Base-by-base conservation (phyloP, 2,329 filamentous ascomycete genomes). In the Trichoderma semiorbis region DNA sequence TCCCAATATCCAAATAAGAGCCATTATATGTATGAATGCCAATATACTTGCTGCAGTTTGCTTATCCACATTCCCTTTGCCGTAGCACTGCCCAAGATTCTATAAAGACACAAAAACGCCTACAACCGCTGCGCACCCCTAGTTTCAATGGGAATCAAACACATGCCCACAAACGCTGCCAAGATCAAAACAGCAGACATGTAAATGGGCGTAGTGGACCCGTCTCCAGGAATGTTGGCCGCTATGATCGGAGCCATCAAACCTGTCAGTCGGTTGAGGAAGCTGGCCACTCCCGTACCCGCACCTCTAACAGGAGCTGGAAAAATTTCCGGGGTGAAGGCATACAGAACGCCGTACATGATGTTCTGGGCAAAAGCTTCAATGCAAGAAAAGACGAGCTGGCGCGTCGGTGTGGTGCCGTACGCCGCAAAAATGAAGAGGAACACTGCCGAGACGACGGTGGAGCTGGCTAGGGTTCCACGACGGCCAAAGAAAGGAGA, bases 251-350 rank as follows among this genome's bases (percentile, higher is more conserved):
- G 92, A 0, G 92, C 92, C 76, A 90, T 84, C 12, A 94, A 83
- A 6, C 92, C 92, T 6, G 88, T 87, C 53, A 91, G 78, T 47
- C 92, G 84, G 79, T 93, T 94, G 73, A 93, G 80, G 77, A 92
- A 92, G 77, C 89, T 92, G 26, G 90, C 89, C 62, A 94, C 90
- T 55, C 92, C 92, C 0, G 89, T 92, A 7, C 91, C 92, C 0
- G 91, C 92, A 6, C 92, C 92, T 36, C 92, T 84, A 26, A 91
- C 88, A 0, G 91, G 90, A 0, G 91, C 90, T 0, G 92, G 91
- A 80, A 94, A 93, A 32, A 93, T 88, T 77, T 94, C 92, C 0
- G 92, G 92, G 0, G 92, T 93, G 78, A 93, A 94, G 8, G 91
- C 90, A 78, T 93, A 94, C 1, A 94, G 82, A 1, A 93, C 90